Percentiles rank a stretch among this genome's conserved stretches.
Evolutionary conservation across 1,284 basidiomycete species (phyloP).

Genomic region (Sporisorium graminicola): DNA sequence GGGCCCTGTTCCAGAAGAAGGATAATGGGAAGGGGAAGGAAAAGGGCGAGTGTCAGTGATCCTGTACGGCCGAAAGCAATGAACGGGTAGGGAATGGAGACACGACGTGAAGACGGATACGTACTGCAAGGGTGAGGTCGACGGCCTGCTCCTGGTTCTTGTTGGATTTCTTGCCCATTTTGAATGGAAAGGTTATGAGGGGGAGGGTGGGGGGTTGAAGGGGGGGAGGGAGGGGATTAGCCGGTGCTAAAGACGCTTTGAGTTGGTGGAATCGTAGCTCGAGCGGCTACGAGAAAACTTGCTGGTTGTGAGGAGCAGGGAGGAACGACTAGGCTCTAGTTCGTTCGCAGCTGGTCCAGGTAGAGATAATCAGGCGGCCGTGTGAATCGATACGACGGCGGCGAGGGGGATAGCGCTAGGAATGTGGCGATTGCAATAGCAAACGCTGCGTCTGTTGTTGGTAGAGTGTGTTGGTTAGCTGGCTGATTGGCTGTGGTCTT

Average conservation of each 20-base stretch:
- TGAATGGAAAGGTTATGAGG: conserved; percentile 22
- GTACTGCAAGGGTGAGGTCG: conserved; percentile 47
- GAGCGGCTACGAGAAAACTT: conserved; percentile 32
- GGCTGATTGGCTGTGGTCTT: conserved; percentile 23
- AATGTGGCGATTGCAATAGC: conserved; percentile 25
- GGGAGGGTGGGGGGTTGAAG: conserved; percentile 5
- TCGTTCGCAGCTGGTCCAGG: conserved; percentile 33
- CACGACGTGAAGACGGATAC: too few relatives aligned
- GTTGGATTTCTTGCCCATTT: conserved; percentile 61
- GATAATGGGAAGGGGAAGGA: neutral
- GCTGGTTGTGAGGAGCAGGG: conserved; percentile 37
- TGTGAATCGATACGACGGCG: conserved; percentile 24
- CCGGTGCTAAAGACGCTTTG: conserved; percentile 43
- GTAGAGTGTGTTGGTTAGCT: conserved; percentile 27
- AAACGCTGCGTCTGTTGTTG: conserved; percentile 43
- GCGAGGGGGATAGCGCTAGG: conserved; percentile 12
- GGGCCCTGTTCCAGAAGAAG: conserved; percentile 36
- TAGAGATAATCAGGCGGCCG: conserved; percentile 32
- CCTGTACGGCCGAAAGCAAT: neutral
- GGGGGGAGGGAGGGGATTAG: conserved; percentile 16
- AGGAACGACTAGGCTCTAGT: conserved; percentile 42
- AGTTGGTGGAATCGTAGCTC: conserved; percentile 27
- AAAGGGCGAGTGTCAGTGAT: neutral
- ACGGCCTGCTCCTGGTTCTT: conserved; percentile 54
- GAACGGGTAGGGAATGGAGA: neutral